A percentile compares a stretch with the other conserved stretches of the same genome.
Evolutionary conservation across 257 asterid genomes (phyloP).

Genomic region (Coffea canephora): DNA sequence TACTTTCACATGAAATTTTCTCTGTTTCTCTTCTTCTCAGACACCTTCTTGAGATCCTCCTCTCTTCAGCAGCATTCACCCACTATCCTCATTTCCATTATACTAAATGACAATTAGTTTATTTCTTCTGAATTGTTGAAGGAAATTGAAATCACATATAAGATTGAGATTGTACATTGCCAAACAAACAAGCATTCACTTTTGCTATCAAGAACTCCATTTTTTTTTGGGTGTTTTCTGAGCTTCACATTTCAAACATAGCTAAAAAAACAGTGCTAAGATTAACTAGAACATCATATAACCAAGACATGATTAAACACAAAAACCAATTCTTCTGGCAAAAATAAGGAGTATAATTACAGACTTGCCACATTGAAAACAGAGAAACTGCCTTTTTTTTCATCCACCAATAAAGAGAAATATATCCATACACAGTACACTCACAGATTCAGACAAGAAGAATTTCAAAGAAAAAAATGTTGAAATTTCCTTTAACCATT

Average conservation of each 20-base stretch:
- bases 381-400: background rate
- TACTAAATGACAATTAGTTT: no score
- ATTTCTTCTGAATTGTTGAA: no score
- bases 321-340: background rate
- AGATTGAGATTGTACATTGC: background rate
- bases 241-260: background rate
- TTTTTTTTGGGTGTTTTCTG: background rate
- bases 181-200: background rate
- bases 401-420: background rate
- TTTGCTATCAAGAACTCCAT: background rate
- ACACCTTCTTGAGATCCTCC: background rate
- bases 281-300: background rate
- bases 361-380: background rate
- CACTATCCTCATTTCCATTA: background rate
- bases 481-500: background rate
- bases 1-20: background rate
- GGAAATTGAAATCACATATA: background rate
- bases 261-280: background rate
- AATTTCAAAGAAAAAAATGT: background rate
- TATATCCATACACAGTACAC: background rate
- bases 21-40: background rate
- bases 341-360: background rate
- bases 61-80: background rate
- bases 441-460: background rate
- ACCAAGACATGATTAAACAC: background rate